Evolutionary conservation across 2,329 filamentous ascomycete genomes (phyloP).

Genomic region (Tolypocladium nubicola): DNA sequence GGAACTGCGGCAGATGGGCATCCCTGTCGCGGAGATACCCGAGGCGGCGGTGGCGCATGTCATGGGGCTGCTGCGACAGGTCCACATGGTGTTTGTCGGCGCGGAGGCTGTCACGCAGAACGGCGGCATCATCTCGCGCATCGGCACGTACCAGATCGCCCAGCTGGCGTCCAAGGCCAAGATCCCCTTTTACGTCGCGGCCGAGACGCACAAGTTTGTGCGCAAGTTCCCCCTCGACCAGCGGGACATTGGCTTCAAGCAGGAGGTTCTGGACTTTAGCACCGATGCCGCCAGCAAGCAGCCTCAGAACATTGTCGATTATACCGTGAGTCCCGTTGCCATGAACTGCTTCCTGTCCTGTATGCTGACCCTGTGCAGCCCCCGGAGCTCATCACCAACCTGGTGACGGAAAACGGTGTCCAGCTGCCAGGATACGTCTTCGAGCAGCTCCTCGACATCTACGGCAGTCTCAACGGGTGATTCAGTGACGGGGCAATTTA

Average conservation of each 20-base stretch:
- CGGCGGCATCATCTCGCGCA: constrained; percentile 79
- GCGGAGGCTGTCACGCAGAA: constrained; percentile 89
- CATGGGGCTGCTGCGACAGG: constrained; percentile 42
- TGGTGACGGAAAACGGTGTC: constrained; percentile 68
- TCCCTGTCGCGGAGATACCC: constrained; percentile 61
- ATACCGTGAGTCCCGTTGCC: constrained; percentile 43
- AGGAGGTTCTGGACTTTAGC: constrained; percentile 66
- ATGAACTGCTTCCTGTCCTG: not conserved
- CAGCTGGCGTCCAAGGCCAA: constrained; percentile 59
- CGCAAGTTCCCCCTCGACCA: constrained; percentile 75
- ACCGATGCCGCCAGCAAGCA: constrained; percentile 36
- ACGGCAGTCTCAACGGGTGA: constrained; percentile 30
- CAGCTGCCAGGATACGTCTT: constrained; percentile 60
- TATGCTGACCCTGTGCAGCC: constrained; percentile 34
- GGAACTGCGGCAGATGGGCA: constrained; percentile 59
- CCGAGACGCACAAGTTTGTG: constrained; percentile 95
- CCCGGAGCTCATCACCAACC: constrained; percentile 56
- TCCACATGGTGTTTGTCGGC: constrained; percentile 57
- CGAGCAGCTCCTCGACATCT: constrained; percentile 59
- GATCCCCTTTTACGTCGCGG: constrained; percentile 80
- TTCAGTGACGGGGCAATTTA: not conserved
- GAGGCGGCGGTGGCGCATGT: constrained; percentile 65
- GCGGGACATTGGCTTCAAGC: constrained; percentile 67
- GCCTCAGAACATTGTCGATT: constrained; percentile 53
- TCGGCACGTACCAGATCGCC: constrained; percentile 81